Evolutionary conservation across 345 rosid species (phyloP).

Genomic region (Bruguiera gymnorhiza): DNA sequence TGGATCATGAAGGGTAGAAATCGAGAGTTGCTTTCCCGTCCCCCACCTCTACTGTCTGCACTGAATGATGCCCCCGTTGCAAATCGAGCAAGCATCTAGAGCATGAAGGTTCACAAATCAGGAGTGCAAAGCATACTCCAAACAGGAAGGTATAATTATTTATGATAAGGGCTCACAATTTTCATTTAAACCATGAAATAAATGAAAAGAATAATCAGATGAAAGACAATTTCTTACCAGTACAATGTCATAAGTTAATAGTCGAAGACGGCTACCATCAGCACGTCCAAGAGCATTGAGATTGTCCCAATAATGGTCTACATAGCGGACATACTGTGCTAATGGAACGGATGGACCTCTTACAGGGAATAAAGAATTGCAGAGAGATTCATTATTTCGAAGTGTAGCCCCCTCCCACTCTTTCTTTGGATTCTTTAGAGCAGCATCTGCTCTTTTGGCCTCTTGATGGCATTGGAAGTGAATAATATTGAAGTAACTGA

Average conservation of each 20-base stretch:
- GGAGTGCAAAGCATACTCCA: not conserved
- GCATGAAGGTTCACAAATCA: not conserved
- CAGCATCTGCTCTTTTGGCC: slow-evolving; percentile 98
- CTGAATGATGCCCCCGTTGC: slow-evolving; percentile 97
- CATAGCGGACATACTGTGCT: slow-evolving; percentile 73
- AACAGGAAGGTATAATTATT: not conserved
- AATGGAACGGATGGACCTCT: slow-evolving; percentile 83
- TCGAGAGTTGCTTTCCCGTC: slow-evolving; percentile 96
- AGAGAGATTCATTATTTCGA: slow-evolving; percentile 91
- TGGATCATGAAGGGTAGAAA: slow-evolving; percentile 92
- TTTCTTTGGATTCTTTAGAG: slow-evolving; percentile 91
- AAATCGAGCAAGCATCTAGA: slow-evolving; percentile 93
- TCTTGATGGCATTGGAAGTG: slow-evolving; percentile 99
- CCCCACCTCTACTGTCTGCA: slow-evolving; percentile 86
- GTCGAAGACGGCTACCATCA: slow-evolving; percentile 89
- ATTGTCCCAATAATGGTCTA: slow-evolving; percentile 95
- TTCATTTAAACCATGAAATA: not conserved
- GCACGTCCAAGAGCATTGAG: slow-evolving; percentile 92
- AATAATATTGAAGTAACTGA: slow-evolving; percentile 87
- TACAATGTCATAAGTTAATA: slow-evolving; percentile 88
- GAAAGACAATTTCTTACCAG: slow-evolving; percentile 48
- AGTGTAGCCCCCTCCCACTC: slow-evolving; percentile 99
- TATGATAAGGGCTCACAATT: not conserved
- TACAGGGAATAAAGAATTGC: slow-evolving; percentile 92
- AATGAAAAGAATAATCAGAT: not conserved